Percentiles rank a stretch among this genome's conserved stretches.
phyloP scores from a whole-genome alignment of 2,329 filamentous ascomycete genomes.

The Pseudogymnoascus sp. region DNA sequence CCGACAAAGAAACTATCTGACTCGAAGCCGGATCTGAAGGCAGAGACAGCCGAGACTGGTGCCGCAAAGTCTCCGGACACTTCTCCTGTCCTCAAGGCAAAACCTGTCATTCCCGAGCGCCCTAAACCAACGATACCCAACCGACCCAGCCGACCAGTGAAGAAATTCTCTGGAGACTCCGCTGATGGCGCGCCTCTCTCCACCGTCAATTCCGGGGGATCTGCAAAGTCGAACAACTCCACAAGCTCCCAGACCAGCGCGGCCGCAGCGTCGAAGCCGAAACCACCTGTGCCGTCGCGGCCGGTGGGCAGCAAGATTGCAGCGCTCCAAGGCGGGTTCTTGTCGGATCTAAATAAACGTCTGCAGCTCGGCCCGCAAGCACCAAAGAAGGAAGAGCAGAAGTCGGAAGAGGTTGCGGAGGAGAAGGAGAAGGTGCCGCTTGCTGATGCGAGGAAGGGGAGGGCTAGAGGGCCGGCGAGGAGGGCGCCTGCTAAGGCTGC shows the following conservation, averaged over 20 bases:
- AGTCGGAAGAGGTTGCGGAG: constrained; percentile 45
- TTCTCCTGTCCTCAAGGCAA: constrained; percentile 22
- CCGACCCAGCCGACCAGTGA: constrained; percentile 51
- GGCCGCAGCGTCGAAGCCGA: constrained; percentile 53
- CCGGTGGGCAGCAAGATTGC: constrained; percentile 82
- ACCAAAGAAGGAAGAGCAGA: constrained; percentile 64
- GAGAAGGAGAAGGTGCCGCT: constrained; percentile 70
- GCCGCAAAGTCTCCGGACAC: constrained; percentile 20
- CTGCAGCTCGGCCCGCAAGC: constrained; percentile 77
- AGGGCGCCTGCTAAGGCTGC: constrained; percentile 52
- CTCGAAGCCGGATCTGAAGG: constrained; percentile 27
- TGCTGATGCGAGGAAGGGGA: constrained; percentile 78
- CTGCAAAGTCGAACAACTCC: constrained; percentile 21
- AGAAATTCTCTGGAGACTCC: constrained; percentile 38
- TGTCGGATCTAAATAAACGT: constrained; percentile 87
- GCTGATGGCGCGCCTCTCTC: constrained; percentile 26
- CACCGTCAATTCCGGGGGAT: constrained; percentile 22
- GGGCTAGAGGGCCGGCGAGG: constrained; percentile 79
- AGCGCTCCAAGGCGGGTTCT: constrained; percentile 80
- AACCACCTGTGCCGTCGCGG: constrained; percentile 73
- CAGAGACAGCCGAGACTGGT: constrained; percentile 20
- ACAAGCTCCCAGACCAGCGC: constrained; percentile 33
- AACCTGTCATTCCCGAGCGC: constrained; percentile 25
- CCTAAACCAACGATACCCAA: constrained; percentile 40
- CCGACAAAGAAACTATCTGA: constrained; percentile 33